Percentiles rank a stretch among this genome's conserved stretches.
Conservation (phyloP, 345 rosid species). For the Lumnitzera littorea region DNA sequence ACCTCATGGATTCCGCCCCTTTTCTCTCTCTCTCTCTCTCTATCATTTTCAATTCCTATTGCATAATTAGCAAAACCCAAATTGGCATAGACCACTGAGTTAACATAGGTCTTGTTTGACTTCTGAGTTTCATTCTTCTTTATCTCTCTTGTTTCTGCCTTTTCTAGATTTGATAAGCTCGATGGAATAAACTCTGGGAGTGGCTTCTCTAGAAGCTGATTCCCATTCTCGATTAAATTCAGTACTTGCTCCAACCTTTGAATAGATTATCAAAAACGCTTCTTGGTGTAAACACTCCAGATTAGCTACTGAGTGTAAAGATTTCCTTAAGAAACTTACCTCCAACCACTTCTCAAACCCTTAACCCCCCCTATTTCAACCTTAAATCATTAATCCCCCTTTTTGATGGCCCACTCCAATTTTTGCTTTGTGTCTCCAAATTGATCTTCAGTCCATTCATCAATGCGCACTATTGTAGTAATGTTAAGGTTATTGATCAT, state of each 20-base stretch:
- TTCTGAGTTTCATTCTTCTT: too few species aligned
- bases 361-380: slow-evolving; percentile 39
- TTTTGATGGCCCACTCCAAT: slow-evolving; percentile 66
- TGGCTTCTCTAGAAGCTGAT: slow-evolving; percentile 99
- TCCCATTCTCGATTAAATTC: slow-evolving; percentile 92
- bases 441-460: slow-evolving; percentile 72
- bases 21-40: not conserved
- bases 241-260: slow-evolving; percentile 68
- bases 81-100: not conserved
- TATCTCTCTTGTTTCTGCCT: too few species aligned
- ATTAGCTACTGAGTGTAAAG: slow-evolving; percentile 89
- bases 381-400: slow-evolving; percentile 65
- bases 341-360: slow-evolving; percentile 28
- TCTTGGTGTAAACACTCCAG: slow-evolving; percentile 99
- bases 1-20: not conserved
- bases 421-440: slow-evolving; percentile 79
- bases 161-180: slow-evolving; percentile 34
- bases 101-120: too few species aligned
- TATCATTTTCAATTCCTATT: not conserved
- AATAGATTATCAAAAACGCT: slow-evolving; percentile 81
- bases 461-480: slow-evolving; percentile 57
- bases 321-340: slow-evolving; percentile 60
- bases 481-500: slow-evolving; percentile 88
- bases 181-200: slow-evolving; percentile 46
- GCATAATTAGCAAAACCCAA: not conserved